Conservation (phyloP, 2,329 filamentous ascomycete species). For the Coniella lustricola region DNA sequence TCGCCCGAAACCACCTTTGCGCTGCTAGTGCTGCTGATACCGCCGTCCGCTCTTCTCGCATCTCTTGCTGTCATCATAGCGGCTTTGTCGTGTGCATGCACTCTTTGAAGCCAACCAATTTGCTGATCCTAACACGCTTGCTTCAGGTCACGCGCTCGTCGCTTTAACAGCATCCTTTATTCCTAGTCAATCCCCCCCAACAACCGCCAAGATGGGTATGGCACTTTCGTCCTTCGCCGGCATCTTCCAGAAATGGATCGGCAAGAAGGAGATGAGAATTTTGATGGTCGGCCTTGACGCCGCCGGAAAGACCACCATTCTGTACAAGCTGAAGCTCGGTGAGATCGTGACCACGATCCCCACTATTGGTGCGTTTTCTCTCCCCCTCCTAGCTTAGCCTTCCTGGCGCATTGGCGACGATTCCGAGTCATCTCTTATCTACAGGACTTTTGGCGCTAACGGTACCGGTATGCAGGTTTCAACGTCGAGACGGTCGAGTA, state of each 20-base stretch:
- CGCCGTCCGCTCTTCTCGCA: conserved; percentile 5
- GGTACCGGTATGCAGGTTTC: conserved; percentile 57
- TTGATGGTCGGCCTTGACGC: conserved; percentile 99
- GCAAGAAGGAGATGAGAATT: conserved; percentile 99
- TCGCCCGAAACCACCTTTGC: not conserved
- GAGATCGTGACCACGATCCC: conserved; percentile 99
- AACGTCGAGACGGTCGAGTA: conserved; percentile 99
- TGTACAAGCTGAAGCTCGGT: conserved; percentile 99
- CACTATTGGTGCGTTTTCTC: conserved; percentile 70
- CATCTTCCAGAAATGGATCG: conserved; percentile 74
- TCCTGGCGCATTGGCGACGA: not conserved
- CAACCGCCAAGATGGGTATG: conserved; percentile 83
- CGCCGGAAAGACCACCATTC: conserved; percentile 99
- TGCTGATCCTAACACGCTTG: conserved; percentile 8
- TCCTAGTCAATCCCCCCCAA: conserved; percentile 17
- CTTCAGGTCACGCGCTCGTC: conserved; percentile 10
- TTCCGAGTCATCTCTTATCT: not conserved
- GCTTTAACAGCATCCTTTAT: conserved; percentile 1
- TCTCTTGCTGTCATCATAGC: not conserved
- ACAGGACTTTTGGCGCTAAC: conserved; percentile 20
- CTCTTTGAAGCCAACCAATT: not conserved
- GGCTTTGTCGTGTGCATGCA: not conserved
- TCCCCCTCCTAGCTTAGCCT: not conserved
- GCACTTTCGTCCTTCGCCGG: conserved; percentile 32
- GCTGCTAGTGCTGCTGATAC: conserved; percentile 1